Conservation (phyloP, 2,329 filamentous ascomycete species). For the Phyllosticta citriasiana region DNA sequence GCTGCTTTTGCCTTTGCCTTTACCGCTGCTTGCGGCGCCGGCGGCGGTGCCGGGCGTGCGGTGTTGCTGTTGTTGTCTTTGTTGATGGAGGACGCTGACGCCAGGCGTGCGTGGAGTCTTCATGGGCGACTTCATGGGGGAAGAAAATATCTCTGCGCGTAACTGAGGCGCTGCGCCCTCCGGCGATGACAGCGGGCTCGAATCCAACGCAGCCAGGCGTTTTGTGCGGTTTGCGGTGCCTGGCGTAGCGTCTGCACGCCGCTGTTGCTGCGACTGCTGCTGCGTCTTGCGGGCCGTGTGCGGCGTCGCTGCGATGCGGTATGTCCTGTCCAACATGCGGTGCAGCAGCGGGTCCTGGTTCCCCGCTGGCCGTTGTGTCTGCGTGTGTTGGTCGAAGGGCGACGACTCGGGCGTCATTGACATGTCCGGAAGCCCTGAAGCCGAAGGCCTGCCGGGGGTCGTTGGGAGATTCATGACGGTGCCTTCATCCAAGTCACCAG, state of each 20-base stretch:
- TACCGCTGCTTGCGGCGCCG: background rate
- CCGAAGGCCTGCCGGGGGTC: slow-evolving; percentile 25
- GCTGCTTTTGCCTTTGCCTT: background rate
- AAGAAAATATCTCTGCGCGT: slow-evolving; percentile 76
- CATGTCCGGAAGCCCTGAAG: slow-evolving; percentile 30
- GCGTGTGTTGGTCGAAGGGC: slow-evolving; percentile 37
- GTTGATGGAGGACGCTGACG: slow-evolving; percentile 58
- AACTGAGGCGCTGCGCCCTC: slow-evolving; percentile 73
- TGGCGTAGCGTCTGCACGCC: slow-evolving; percentile 66
- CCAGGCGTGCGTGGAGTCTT: slow-evolving; percentile 60
- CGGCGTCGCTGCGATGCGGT: slow-evolving; percentile 85
- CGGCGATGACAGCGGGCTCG: slow-evolving; percentile 44
- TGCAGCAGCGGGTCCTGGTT: slow-evolving; percentile 73
- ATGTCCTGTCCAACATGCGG: slow-evolving; percentile 89
- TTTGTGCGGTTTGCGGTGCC: slow-evolving; percentile 42
- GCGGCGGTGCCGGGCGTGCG: background rate
- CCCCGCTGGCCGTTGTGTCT: slow-evolving; percentile 27
- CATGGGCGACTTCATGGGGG: slow-evolving; percentile 46
- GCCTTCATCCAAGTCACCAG: slow-evolving; percentile 17
- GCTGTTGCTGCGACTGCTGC: slow-evolving; percentile 9
- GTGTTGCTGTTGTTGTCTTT: slow-evolving; percentile 11
- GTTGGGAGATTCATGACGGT: slow-evolving; percentile 17
- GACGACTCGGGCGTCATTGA: slow-evolving; percentile 36
- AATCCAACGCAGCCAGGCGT: slow-evolving; percentile 21
- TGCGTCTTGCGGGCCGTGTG: slow-evolving; percentile 45